These are phyloP conservation scores for Clathrus columnatus DNA, from an alignment of 768 basidiomycete genomes.

Conservation along the genomic window DNA sequence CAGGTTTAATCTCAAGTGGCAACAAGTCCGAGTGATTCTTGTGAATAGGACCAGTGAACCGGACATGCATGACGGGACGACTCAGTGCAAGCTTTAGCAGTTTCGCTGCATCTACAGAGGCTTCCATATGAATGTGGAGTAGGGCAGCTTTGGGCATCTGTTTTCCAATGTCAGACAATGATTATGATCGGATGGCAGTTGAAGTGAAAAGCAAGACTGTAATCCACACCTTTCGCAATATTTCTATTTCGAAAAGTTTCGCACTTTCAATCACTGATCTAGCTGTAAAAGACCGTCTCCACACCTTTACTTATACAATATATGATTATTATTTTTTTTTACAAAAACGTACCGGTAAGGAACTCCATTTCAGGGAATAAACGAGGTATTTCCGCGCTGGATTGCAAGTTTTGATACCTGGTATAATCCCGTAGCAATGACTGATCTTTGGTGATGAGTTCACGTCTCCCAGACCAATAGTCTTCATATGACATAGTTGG, in stretches of 20 bases:
- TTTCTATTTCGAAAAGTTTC: slow-evolving; percentile 49
- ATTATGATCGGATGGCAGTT: too few relatives aligned
- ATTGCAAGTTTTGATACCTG: slow-evolving; percentile 22
- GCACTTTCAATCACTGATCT: slow-evolving; percentile 52
- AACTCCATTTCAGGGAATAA: slow-evolving; percentile 76
- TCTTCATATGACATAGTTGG: slow-evolving; percentile 3
- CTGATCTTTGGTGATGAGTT: slow-evolving; percentile 33
- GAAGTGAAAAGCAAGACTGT: neutral
- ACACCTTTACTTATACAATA: neutral
- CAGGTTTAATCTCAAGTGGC: slow-evolving; percentile 42
- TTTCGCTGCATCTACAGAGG: slow-evolving; percentile 48
- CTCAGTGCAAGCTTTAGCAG: slow-evolving; percentile 47
- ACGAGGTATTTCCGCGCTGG: slow-evolving; percentile 44
- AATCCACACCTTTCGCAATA: slow-evolving; percentile 43
- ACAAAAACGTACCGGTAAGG: slow-evolving; percentile 45
- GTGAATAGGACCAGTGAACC: slow-evolving; percentile 27
- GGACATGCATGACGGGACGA: slow-evolving; percentile 52
- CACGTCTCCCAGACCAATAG: slow-evolving; percentile 15
- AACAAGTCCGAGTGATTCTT: slow-evolving; percentile 33
- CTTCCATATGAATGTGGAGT: slow-evolving; percentile 68
- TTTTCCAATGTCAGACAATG: too few relatives aligned
- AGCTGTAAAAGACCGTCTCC: slow-evolving; percentile 25
- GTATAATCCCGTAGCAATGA: slow-evolving; percentile 41
- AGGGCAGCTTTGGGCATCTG: slow-evolving; percentile 82
- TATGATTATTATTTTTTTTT: neutral